Percentiles rank a stretch among this genome's conserved stretches.
phyloP scores from a whole-genome alignment of 2,329 filamentous ascomycete species.

The Ophiostoma australiae region DNA sequence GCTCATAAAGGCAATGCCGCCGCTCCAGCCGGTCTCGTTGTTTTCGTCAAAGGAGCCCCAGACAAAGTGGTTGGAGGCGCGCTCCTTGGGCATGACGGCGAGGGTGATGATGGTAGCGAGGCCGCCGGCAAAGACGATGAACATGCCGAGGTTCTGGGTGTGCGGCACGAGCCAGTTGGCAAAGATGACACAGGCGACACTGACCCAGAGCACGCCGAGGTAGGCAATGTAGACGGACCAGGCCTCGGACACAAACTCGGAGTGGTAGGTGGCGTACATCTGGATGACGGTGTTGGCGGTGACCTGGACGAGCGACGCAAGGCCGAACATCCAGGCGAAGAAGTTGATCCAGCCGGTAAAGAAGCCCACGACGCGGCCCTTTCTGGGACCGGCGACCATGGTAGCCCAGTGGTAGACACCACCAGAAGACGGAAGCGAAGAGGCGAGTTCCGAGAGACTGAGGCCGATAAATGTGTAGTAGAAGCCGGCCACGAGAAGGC shows the following conservation, averaged over 20 bases:
- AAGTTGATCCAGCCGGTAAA: slow-evolving; percentile 50
- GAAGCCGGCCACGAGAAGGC: slow-evolving; percentile 41
- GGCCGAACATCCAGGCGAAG: slow-evolving; percentile 58
- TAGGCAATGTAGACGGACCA: slow-evolving; percentile 60
- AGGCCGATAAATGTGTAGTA: slow-evolving; percentile 43
- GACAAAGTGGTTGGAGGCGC: slow-evolving; percentile 49
- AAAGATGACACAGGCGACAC: slow-evolving; percentile 49
- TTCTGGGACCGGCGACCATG: slow-evolving; percentile 50
- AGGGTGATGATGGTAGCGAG: slow-evolving; percentile 50
- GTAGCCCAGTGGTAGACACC: slow-evolving; percentile 59
- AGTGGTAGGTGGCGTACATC: slow-evolving; percentile 57
- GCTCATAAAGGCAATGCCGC: slow-evolving; percentile 59
- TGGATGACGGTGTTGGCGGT: slow-evolving; percentile 55
- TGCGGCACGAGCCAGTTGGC: slow-evolving; percentile 53
- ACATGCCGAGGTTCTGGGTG: slow-evolving; percentile 48
- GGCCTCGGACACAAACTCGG: slow-evolving; percentile 44
- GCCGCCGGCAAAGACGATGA: slow-evolving; percentile 51
- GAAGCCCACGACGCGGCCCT: slow-evolving; percentile 49
- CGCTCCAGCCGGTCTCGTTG: slow-evolving; percentile 48
- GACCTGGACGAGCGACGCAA: slow-evolving; percentile 55
- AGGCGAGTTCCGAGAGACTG: slow-evolving; percentile 48
- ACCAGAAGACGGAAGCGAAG: slow-evolving; percentile 54
- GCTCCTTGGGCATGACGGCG: slow-evolving; percentile 47
- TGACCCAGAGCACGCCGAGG: slow-evolving; percentile 51
- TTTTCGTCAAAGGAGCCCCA: slow-evolving; percentile 47